Evolutionary conservation across 2,329 filamentous ascomycete genomes (phyloP), one percentile per base, ranked within the genome.

Genomic region (Plectosphaerella plurivora): DNA sequence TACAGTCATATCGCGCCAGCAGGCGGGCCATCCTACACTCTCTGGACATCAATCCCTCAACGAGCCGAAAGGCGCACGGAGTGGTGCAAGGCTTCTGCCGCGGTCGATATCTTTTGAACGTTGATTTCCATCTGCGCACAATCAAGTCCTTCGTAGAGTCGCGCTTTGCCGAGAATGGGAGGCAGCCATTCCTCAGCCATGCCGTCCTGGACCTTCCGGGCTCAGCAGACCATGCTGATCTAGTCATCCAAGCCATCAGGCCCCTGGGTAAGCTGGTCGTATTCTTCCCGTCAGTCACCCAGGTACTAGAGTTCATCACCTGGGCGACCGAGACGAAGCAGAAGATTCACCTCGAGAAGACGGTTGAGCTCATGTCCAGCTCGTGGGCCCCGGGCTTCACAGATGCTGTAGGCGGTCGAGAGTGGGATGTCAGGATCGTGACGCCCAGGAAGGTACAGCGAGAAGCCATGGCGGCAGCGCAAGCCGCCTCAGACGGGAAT

Each of bases 271-370:
- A 81, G 9, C 71, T 93, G 33, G 74, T 87, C 14, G 76, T 91
- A 1, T 94, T 91, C 70, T 84, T 83, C 57, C 89, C 89, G 1
- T 89, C 84, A 60, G 83, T 94, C 53, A 91, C 88, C 10, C 89
- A 93, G 66, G 87, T 93, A 51, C 83, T 78, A 41, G 78, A 84
- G 5, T 88, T 86, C 53, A 72, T 86, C 25, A 69, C 78, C 15
- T 65, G 73, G 39, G 78, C 84, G 33, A 77, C 77, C 53, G 68
- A 76, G 25, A 70, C 80, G 12, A 68, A 67, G 3, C 70, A 89
- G 50, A 81, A 82, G 15, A 51, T 79, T 20, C 66, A 76, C 24
- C 67, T 84, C 9, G 83, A 87, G 39, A 77, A 73, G 45, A 80
- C 84, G 1, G 61, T 87, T 15, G 85, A 88, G 65, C 69, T 87